phyloP scores from a whole-genome alignment of 345 rosid genomes.

The Pistacia atlantica region DNA sequence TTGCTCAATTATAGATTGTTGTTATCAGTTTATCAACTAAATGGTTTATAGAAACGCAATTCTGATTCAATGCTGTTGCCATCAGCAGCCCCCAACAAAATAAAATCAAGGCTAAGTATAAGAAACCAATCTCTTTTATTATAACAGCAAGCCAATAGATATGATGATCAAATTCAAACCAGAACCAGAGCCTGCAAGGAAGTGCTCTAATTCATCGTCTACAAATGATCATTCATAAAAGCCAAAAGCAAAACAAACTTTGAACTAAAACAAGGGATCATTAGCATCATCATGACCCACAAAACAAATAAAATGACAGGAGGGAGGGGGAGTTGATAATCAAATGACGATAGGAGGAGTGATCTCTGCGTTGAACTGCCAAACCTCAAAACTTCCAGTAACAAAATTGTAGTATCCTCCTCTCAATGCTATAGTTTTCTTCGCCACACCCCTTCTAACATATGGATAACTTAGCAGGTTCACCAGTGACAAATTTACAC shows the following conservation, averaged over 20 bases:
- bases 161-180: neutral
- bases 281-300: neutral
- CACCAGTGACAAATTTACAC: conserved; percentile 28
- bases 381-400: conserved; percentile 23
- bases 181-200: neutral
- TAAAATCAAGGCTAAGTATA: neutral
- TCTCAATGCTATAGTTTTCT: conserved; percentile 5
- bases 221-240: neutral
- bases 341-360: neutral
- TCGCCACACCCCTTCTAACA: conserved; percentile 17
- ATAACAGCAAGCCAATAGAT: neutral
- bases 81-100: conserved; percentile 31
- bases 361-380: conserved; percentile 17
- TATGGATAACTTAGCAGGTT: conserved; percentile 33
- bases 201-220: neutral
- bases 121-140: too few species aligned
- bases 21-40: too few species aligned
- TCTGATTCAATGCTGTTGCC: too few species aligned
- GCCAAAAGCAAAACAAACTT: neutral
- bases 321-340: neutral
- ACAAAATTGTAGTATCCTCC: conserved; percentile 33
- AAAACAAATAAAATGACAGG: neutral
- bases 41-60: too few species aligned
- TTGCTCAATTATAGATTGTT: too few species aligned
- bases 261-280: neutral